These are phyloP conservation scores for Stephania yunnanensis DNA, from an alignment of 164 flowering plant species.

Conservation along the genomic window DNA sequence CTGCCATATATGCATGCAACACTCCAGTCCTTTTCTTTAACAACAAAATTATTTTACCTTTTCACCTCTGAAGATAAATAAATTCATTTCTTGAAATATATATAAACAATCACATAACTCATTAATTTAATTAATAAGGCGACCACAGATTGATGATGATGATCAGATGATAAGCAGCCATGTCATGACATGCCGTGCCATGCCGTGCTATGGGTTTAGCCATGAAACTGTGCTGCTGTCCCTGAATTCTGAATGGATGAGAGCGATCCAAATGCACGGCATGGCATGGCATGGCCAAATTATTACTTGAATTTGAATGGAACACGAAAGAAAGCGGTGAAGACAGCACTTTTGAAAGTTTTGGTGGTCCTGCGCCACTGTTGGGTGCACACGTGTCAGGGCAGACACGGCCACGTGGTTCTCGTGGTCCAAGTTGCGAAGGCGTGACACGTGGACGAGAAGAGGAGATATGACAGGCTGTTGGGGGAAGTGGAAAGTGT, in stretches of 20 bases:
- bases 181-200: no score
- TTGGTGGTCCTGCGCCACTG: constrained; percentile 29
- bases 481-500: constrained; percentile 5
- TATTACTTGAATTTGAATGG: constrained; percentile 15
- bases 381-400: constrained; percentile 7
- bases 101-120: not conserved
- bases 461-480: constrained; percentile 31
- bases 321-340: not conserved
- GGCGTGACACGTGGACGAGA: constrained; percentile 11
- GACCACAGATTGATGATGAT: no score
- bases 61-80: not conserved
- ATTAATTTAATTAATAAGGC: not conserved
- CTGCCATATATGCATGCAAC: not conserved
- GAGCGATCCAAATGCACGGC: not conserved
- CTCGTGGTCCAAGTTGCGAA: not conserved
- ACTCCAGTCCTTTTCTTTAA: not conserved
- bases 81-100: no score
- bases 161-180: no score
- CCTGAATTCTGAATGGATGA: not conserved
- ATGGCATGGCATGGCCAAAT: constrained; percentile 14
- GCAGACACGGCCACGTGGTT: constrained; percentile 7
- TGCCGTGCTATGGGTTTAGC: no score
- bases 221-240: no score
- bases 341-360: not conserved
- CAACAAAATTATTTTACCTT: constrained; percentile 1